phyloP scores from a whole-genome alignment of 768 basidiomycete species.

The Cystofilobasidium capitatum region DNA sequence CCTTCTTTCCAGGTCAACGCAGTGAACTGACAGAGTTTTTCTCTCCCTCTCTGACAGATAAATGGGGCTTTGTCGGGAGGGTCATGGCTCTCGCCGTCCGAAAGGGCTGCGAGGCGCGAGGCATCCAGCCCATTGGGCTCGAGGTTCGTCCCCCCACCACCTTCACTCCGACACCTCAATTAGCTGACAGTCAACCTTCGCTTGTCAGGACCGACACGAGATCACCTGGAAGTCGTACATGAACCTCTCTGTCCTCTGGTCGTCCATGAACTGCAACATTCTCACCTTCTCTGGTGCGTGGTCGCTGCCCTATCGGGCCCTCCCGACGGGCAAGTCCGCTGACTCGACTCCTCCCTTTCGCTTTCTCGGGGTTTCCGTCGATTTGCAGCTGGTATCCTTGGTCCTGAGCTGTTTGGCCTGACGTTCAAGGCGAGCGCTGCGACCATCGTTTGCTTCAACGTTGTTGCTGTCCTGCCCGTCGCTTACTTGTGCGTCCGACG shows the following conservation, averaged over 20 bases:
- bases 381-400: slow-evolving; percentile 50
- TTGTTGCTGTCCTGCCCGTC: slow-evolving; percentile 52
- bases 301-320: no score
- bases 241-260: slow-evolving; percentile 9
- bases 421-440: slow-evolving; percentile 53
- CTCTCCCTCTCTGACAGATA: neutral
- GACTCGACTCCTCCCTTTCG: no score
- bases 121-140: slow-evolving; percentile 19
- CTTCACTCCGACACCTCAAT: neutral
- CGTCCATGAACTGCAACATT: slow-evolving; percentile 24
- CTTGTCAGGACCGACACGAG: slow-evolving; percentile 4
- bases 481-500: slow-evolving; percentile 49
- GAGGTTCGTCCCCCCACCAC: slow-evolving; percentile 6
- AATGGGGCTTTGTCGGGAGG: slow-evolving; percentile 23
- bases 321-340: no score
- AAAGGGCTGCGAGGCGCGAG: slow-evolving; percentile 23
- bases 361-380: neutral
- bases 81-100: slow-evolving; percentile 7
- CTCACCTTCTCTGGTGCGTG: slow-evolving; percentile 22
- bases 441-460: slow-evolving; percentile 58
- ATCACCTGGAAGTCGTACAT: slow-evolving; percentile 18
- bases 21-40: neutral
- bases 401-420: slow-evolving; percentile 54
- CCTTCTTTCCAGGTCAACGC: neutral
- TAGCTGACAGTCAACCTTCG: neutral